A percentile compares a stretch with the other conserved stretches of the same genome.
Conservation (phyloP, 176 grass and related monocot species). For the Phoenix roebelenii region DNA sequence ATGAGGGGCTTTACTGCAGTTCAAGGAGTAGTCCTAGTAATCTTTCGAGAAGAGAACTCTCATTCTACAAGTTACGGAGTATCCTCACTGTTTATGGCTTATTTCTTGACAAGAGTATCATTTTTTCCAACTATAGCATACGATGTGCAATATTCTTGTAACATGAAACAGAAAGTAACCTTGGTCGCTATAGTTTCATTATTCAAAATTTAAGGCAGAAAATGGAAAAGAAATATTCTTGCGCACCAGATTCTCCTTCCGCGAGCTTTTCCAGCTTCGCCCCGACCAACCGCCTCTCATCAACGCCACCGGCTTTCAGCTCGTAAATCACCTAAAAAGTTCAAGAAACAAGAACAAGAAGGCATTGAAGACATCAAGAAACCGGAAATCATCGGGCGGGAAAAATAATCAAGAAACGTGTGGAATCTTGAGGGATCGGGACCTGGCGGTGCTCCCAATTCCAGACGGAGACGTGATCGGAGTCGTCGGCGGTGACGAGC, state of each 20-base stretch:
- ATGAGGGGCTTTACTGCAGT: no score
- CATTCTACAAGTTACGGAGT: no score
- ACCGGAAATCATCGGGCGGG: not conserved
- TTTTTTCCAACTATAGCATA: no score
- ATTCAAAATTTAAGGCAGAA: slow-evolving; percentile 1
- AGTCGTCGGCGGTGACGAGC: slow-evolving; percentile 91
- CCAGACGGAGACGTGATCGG: slow-evolving; percentile 92
- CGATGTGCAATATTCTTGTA: no score
- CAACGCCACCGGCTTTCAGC: slow-evolving; percentile 90
- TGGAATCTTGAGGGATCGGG: not conserved
- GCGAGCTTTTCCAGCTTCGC: slow-evolving; percentile 95
- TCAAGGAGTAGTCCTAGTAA: no score
- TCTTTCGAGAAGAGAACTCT: no score
- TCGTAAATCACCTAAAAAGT: slow-evolving; percentile 80
- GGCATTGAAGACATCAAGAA: not conserved
- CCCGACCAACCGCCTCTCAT: slow-evolving; percentile 81
- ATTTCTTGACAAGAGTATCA: no score
- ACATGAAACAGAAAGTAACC: no score
- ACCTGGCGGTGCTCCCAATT: slow-evolving; percentile 99
- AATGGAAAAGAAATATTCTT: slow-evolving; percentile 14
- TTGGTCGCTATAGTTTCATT: no score
- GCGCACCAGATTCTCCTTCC: slow-evolving; percentile 79
- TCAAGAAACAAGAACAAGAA: not conserved
- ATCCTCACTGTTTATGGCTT: no score
- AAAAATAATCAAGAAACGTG: not conserved